Base-by-base conservation (phyloP, 2,329 filamentous ascomycete genomes). In the Gremmenia infestans region DNA sequence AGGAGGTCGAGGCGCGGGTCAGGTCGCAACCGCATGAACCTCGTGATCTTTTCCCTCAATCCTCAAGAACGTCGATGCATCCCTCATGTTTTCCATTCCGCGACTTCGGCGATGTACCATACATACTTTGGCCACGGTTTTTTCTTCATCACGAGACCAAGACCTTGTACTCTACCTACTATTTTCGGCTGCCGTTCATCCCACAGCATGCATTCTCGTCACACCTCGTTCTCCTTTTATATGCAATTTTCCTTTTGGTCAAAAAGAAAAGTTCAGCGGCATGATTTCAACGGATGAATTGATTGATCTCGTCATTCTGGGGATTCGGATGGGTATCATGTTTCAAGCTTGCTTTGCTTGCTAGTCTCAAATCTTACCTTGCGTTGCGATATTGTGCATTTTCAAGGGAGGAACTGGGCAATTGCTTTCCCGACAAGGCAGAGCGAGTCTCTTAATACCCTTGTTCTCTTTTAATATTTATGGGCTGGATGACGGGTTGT, bases 1-100 rank as follows among this genome's bases (percentile, higher is more conserved):
- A 58, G 81, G 83, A 55, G 83, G 88, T 63, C 85, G 87, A 61
- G 80, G 76, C 60, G 72, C 55, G 36, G 53, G 51, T 51, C 63
- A 62, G 53, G 42, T 63, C 36, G 46, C 63, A 22, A 62, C 58
- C 49, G 60, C 61, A 56, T 65, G 54, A 65, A 32, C 36, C n/a
- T 19, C 8, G 14, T 40, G 25, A 39, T 46, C 53, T 22, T 23
- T 32, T 12, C 39, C 50, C 37, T 35, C 43, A 17, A 53, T 54
- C 50, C 35, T 32, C 49, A 28, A 54, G 52, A 55, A 57, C 56
- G 55, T 56, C 55, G 52, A 59, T 48, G 50, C 23, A 39, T 37
- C 54, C 48, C 28, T 47, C 50, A 48, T 19, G n/a, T 25, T 53
- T 40, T 52, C 40, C 40, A 52, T 50, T 49, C 53, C 17, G 43